Percentiles rank a stretch among this genome's conserved stretches.
Conservation (phyloP, 179 eudicot genomes). For the Spergularia azorica region DNA sequence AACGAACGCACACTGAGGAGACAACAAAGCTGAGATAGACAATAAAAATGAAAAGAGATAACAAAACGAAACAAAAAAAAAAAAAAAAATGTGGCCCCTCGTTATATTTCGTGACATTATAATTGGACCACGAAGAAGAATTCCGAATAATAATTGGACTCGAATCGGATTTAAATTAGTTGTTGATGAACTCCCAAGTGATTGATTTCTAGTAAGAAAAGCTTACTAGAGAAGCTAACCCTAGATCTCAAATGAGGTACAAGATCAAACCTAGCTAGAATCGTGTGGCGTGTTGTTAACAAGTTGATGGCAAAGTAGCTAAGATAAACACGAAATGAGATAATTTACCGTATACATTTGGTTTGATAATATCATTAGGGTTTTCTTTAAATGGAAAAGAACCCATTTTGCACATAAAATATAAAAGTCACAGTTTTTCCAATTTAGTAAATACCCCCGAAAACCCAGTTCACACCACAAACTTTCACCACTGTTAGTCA, state of each 20-base stretch:
- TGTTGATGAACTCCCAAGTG: constrained; percentile 5
- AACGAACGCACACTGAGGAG: background rate
- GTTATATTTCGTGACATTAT: constrained; percentile 1
- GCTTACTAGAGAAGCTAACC: constrained; percentile 17
- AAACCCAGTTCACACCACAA: constrained; percentile 31
- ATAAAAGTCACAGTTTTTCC: constrained; percentile 24
- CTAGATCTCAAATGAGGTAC: constrained; percentile 29
- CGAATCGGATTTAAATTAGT: background rate
- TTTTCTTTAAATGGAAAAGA: constrained; percentile 34
- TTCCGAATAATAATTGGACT: background rate
- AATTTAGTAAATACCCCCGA: constrained; percentile 27
- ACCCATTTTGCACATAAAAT: constrained; percentile 44
- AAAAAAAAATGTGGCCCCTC: constrained; percentile 14
- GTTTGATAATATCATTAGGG: constrained; percentile 36
- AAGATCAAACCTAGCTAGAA: constrained; percentile 5
- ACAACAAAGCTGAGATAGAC: background rate
- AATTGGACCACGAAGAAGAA: background rate
- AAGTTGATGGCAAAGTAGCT: background rate
- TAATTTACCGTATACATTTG: background rate
- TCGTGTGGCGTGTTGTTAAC: background rate
- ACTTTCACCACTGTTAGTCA: constrained; percentile 1
- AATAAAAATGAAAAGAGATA: constrained; percentile 8
- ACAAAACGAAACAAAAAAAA: background rate
- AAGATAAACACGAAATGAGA: constrained; percentile 12
- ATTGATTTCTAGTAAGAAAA: background rate